Evolutionary conservation across 75 land plant species (phyloP).

Genomic region (Sequoia sempervirens): DNA sequence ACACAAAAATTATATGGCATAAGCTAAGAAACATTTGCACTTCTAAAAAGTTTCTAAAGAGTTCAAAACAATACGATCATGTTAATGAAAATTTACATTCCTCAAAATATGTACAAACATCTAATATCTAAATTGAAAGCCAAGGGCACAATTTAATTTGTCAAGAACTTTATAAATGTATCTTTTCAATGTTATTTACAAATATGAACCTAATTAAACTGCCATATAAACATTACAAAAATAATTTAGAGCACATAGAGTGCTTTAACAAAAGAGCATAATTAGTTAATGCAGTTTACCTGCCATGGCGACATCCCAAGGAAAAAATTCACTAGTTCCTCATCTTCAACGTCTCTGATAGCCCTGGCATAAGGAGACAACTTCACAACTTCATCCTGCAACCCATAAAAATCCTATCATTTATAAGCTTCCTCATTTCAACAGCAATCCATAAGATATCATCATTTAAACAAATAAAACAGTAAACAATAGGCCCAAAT

Average conservation of each 20-base stretch:
- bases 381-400: constrained; percentile 91
- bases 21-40: not conserved
- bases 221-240: not conserved
- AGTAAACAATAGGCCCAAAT: not conserved
- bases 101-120: not conserved
- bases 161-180: not conserved
- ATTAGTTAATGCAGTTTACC: constrained; percentile 24
- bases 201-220: not conserved
- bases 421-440: not conserved
- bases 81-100: not conserved
- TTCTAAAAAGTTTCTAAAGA: not conserved
- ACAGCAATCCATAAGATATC: not conserved
- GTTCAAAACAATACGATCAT: not conserved
- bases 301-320: constrained; percentile 93
- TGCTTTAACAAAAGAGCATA: not conserved
- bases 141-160: not conserved
- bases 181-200: not conserved
- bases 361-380: constrained; percentile 86
- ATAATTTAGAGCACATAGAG: not conserved
- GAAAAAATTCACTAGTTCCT: constrained; percentile 80
- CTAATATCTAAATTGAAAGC: not conserved
- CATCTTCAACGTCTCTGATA: constrained; percentile 93
- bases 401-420: constrained; percentile 7
- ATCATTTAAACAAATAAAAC: not conserved
- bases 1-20: not conserved